A percentile compares a stretch with the other conserved stretches of the same genome.
phyloP scores from a whole-genome alignment of 441 rosid genomes.

The Cnidoscolus chayamansa region DNA sequence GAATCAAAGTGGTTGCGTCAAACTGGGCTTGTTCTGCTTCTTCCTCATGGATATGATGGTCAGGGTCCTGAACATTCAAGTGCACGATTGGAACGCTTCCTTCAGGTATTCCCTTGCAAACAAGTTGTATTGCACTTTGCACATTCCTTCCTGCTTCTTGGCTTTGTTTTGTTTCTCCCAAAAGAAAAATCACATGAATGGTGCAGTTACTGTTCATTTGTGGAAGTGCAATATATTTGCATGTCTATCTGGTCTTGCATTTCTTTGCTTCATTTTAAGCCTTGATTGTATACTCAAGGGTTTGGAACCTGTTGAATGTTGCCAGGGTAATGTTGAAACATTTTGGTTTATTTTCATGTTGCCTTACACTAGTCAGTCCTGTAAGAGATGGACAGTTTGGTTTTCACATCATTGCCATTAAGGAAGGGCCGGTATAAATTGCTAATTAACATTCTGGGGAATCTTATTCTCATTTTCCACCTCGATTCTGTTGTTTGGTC shows the following conservation, averaged over 20 bases:
- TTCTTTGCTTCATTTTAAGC: not conserved
- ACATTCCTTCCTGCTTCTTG: not conserved
- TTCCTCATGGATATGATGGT: constrained; percentile 98
- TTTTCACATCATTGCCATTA: not conserved
- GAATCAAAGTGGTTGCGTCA: constrained; percentile 98
- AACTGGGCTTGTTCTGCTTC: constrained; percentile 85
- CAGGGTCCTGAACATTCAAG: constrained; percentile 99
- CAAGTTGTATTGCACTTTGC: not conserved
- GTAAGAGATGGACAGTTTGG: not conserved
- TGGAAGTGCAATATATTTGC: not conserved
- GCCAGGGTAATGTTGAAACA: not conserved
- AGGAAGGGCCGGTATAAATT: not conserved
- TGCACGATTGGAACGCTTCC: constrained; percentile 89
- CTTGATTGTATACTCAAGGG: not conserved
- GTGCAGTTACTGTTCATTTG: not conserved
- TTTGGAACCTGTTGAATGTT: not conserved
- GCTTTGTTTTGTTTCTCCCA: not conserved
- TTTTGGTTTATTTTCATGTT: not conserved
- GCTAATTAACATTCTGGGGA: not conserved
- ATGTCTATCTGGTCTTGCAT: not conserved
- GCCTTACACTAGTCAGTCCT: not conserved
- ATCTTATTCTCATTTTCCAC: too few relatives aligned
- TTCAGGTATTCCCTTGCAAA: constrained; percentile 54
- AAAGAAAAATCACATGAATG: not conserved
- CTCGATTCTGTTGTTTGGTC: not conserved